Evolutionary conservation across 2,329 filamentous ascomycete species (phyloP), one percentile per base, ranked within the genome.

Genomic region (Colletotrichum paranaense): DNA sequence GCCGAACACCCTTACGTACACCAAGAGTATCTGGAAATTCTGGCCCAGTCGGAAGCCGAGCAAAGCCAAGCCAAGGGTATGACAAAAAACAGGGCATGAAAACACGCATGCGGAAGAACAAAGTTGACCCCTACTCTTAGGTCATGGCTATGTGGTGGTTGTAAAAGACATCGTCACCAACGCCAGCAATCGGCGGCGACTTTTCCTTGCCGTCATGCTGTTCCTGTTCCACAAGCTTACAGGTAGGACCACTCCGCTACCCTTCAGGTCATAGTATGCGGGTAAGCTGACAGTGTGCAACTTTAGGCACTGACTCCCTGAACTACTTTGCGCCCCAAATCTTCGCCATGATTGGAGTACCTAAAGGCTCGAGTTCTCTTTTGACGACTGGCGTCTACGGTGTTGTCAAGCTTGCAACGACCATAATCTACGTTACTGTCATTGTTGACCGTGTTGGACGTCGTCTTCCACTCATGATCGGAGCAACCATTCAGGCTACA

Each of bases 181-280:
- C 26, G 75, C 68, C 16, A 80, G 77, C 66, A 83, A 82, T 56
- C 75, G 79, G 1, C 79, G 80, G 14, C 80, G 81, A 1, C 80
- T 82, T 60, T 79, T 82, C 67, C 76, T 82, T 9, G 78, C 81
- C 2, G 76, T 80, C 3, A 81, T 81, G 76, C 73, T 83, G 12
- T 83, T 83, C 67, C 55, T 85, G 1, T 84, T 84, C 68, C 83
- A 85, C 75, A 84, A 85, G 46, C 80, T 84, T 28, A 85, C 82
- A 2, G 83, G 83, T 1, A 84, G 82, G 1, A 84, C 76, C 85
- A 85, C 72, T 85, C 81, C 49, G 82, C 0, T 28, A 5, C 3
- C 8, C 22, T 7, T n/a, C 3, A n/a, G 5, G 4, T 82, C 82
- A 66, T 55, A 84, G 1, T 85, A 84, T 72, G 12, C 3, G 12